These are phyloP conservation scores for Stagonosporopsis rhizophila DNA, from an alignment of 2,329 filamentous ascomycete species.

Conservation along the genomic window DNA sequence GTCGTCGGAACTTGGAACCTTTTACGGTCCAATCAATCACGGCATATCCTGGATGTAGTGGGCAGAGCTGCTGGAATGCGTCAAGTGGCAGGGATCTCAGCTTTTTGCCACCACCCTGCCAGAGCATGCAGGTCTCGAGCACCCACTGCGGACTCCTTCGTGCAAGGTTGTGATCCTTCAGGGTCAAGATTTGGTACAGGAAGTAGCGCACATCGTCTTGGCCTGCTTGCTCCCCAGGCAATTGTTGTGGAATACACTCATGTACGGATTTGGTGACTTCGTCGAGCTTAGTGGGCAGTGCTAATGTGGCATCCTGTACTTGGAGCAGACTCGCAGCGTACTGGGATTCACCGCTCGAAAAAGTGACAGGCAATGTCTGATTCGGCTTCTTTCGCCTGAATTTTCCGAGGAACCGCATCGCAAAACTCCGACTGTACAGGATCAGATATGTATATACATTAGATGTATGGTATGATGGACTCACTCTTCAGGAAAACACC, in stretches of 20 bases:
- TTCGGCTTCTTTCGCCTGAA: neutral
- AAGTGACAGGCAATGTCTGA: neutral
- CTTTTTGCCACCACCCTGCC: slow-evolving; percentile 23
- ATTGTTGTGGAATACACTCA: neutral
- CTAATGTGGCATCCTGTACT: neutral
- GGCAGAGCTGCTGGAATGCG: slow-evolving; percentile 21
- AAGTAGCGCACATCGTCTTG: slow-evolving; percentile 30
- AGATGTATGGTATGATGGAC: neutral
- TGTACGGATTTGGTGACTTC: neutral
- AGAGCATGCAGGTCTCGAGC: slow-evolving; percentile 31
- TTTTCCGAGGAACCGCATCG: neutral
- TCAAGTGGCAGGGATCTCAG: slow-evolving; percentile 18
- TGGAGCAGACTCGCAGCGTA: neutral
- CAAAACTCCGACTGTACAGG: neutral
- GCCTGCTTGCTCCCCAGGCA: slow-evolving; percentile 13
- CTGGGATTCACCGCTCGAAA: neutral
- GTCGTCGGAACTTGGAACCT: neutral
- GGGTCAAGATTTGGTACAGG: slow-evolving; percentile 29
- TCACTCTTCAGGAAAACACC: neutral
- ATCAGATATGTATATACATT: neutral
- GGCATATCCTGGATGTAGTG: slow-evolving; percentile 16
- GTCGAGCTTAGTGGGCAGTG: slow-evolving; percentile 1
- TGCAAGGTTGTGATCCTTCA: slow-evolving; percentile 14
- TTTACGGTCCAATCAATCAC: slow-evolving; percentile 2
- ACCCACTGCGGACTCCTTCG: slow-evolving; percentile 35